Percentiles rank a stretch among this genome's conserved stretches.
Evolutionary conservation across 1,139 yeast genomes (phyloP).

Genomic region (Yamadazyma dushanensis): DNA sequence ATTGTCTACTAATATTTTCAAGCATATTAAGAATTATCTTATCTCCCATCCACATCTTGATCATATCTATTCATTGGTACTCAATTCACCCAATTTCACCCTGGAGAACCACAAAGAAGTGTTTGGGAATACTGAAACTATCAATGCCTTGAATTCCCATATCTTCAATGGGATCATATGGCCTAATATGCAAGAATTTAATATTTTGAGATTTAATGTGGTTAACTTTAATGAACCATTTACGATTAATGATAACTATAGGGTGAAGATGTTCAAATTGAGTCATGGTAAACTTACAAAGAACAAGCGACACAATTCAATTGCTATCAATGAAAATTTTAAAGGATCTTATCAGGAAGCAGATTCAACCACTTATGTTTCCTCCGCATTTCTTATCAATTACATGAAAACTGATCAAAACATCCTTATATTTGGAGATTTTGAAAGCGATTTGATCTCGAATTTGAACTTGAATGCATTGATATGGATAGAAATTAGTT

Average conservation of each 20-base stretch:
- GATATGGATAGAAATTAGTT: slow-evolving; percentile 62
- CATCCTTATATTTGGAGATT: slow-evolving; percentile 74
- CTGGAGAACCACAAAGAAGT: slow-evolving; percentile 35
- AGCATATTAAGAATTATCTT: slow-evolving; percentile 45
- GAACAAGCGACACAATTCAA: slow-evolving; percentile 12
- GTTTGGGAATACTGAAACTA: slow-evolving; percentile 55
- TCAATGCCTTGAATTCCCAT: slow-evolving; percentile 51
- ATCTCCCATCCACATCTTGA: slow-evolving; percentile 87
- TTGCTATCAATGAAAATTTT: slow-evolving; percentile 15
- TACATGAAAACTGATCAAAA: slow-evolving; percentile 30
- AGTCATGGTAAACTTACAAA: slow-evolving; percentile 37
- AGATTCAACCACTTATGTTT: slow-evolving; percentile 22
- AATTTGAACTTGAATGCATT: slow-evolving; percentile 37
- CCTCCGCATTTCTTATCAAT: slow-evolving; percentile 55
- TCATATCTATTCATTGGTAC: slow-evolving; percentile 67
- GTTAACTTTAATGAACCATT: slow-evolving; percentile 19
- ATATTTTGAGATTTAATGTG: slow-evolving; percentile 25
- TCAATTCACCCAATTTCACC: slow-evolving; percentile 66
- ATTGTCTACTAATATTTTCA: slow-evolving; percentile 30
- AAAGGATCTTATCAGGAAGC: slow-evolving; percentile 7
- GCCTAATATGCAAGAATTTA: slow-evolving; percentile 64
- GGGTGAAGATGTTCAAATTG: slow-evolving; percentile 35
- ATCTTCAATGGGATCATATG: slow-evolving; percentile 76
- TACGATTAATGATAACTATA: slow-evolving; percentile 20
- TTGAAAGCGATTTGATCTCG: slow-evolving; percentile 65